Conservation (phyloP, 2,329 filamentous ascomycete species). For the Fusarium buxicola region DNA sequence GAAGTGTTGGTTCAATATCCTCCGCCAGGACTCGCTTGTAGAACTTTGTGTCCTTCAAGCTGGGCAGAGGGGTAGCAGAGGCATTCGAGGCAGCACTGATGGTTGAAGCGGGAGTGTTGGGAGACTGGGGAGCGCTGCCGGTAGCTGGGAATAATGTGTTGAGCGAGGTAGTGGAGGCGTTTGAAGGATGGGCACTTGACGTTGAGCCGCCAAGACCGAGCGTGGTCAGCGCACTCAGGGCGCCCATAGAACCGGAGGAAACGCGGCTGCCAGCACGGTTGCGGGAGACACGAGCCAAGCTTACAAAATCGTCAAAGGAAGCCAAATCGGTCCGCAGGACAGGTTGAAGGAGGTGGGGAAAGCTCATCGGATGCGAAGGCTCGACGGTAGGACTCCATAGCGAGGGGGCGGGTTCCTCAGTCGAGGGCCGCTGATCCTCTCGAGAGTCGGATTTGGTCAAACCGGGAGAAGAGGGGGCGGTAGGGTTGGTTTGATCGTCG, state of each 20-base stretch:
- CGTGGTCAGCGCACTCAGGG: slow-evolving; percentile 58
- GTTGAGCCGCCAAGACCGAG: slow-evolving; percentile 60
- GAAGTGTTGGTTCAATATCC: slow-evolving; percentile 93
- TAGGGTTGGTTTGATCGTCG: slow-evolving; percentile 78
- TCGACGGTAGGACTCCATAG: slow-evolving; percentile 53
- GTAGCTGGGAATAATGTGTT: slow-evolving; percentile 60
- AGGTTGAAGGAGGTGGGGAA: slow-evolving; percentile 85
- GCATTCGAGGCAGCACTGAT: slow-evolving; percentile 58
- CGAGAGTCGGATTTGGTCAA: slow-evolving; percentile 74
- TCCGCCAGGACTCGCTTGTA: slow-evolving; percentile 91
- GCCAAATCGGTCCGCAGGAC: slow-evolving; percentile 84
- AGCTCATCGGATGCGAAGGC: slow-evolving; percentile 71
- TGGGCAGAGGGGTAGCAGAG: slow-evolving; percentile 58
- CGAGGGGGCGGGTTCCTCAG: slow-evolving; percentile 51
- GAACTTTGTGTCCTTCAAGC: slow-evolving; percentile 90
- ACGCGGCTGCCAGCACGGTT: slow-evolving; percentile 71
- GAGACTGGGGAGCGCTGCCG: slow-evolving; percentile 68
- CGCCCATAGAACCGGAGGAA: slow-evolving; percentile 74
- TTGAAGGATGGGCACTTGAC: slow-evolving; percentile 64
- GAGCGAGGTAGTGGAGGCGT: slow-evolving; percentile 70
- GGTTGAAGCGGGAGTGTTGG: slow-evolving; percentile 66
- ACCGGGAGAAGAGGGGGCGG: slow-evolving; percentile 84
- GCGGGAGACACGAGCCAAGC: slow-evolving; percentile 77
- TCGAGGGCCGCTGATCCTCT: slow-evolving; percentile 55
- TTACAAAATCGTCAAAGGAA: slow-evolving; percentile 86